phyloP scores from a whole-genome alignment of 768 basidiomycete species.

The Russula dissimulans region DNA sequence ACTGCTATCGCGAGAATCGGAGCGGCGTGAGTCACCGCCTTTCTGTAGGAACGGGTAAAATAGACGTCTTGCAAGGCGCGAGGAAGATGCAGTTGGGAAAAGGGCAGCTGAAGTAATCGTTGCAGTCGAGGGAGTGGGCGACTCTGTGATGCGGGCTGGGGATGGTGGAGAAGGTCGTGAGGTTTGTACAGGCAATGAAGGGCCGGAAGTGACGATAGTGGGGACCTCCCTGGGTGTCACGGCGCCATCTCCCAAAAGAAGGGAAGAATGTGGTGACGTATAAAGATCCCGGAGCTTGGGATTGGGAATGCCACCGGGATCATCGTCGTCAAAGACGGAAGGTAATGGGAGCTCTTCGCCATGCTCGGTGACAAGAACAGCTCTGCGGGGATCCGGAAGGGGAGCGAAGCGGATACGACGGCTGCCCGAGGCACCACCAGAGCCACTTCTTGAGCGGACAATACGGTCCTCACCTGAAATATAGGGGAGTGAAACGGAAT shows the following conservation, averaged over 20 bases:
- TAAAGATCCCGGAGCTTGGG: constrained; percentile 19
- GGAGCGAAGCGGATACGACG: constrained; percentile 73
- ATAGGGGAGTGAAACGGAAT: constrained; percentile 4
- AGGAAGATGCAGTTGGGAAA: constrained; percentile 1
- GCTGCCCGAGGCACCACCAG: constrained; percentile 1
- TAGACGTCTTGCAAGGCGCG: constrained; percentile 2
- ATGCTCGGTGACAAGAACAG: constrained; percentile 35
- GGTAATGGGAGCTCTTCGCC: constrained; percentile 34
- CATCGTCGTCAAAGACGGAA: constrained; percentile 25
- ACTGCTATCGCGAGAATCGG: constrained; percentile 51
- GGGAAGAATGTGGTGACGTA: constrained; percentile 10
- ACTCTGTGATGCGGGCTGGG: background rate
- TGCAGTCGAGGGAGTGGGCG: constrained; percentile 11
- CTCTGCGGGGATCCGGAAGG: constrained; percentile 64
- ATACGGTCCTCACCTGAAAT: constrained; percentile 7
- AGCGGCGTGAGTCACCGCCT: constrained; percentile 38
- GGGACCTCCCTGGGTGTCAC: background rate
- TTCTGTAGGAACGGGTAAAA: constrained; percentile 19
- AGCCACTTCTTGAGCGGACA: background rate
- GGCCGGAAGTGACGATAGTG: background rate
- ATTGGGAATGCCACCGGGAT: constrained; percentile 19
- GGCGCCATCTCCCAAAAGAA: constrained; percentile 15
- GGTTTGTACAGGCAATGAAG: background rate
- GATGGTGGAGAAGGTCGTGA: background rate
- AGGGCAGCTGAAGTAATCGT: constrained; percentile 4